Conservation (phyloP, 495 filamentous ascomycete genomes). For the Hypoxylon lenormandii region DNA sequence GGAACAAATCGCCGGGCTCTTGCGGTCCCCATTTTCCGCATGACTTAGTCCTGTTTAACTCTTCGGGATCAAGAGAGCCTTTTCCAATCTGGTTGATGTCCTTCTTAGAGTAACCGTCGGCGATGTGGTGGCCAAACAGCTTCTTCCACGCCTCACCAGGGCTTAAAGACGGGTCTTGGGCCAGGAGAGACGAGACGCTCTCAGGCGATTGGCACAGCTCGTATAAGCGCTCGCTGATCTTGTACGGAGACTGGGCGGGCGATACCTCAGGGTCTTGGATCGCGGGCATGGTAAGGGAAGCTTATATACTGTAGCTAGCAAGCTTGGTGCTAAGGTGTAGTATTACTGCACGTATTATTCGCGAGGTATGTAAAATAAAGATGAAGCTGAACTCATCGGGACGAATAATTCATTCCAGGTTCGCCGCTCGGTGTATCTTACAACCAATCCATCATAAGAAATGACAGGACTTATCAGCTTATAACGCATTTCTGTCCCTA, state of each 20-base stretch:
- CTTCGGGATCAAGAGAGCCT: conserved; percentile 50
- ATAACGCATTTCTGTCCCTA: no score
- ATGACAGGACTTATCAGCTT: no score
- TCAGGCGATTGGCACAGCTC: conserved; percentile 63
- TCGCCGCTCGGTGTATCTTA: no score
- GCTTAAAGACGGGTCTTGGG: conserved; percentile 62
- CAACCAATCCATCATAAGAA: no score
- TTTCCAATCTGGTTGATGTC: conserved; percentile 41
- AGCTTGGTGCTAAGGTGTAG: background rate
- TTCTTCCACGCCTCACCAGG: conserved; percentile 67
- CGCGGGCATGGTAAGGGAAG: conserved; percentile 21
- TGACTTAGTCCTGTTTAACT: conserved; percentile 63
- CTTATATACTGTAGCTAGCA: no score
- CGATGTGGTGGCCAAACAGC: conserved; percentile 60
- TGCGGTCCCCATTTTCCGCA: conserved; percentile 77
- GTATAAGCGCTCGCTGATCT: conserved; percentile 63
- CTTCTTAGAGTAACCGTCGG: conserved; percentile 29
- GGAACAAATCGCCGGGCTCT: conserved; percentile 74
- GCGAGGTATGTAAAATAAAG: no score
- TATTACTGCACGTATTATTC: background rate
- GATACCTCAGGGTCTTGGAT: conserved; percentile 10
- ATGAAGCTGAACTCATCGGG: no score
- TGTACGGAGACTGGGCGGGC: conserved; percentile 29
- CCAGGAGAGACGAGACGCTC: conserved; percentile 69
- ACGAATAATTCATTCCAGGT: no score